Evolutionary conservation across 2,329 filamentous ascomycete genomes (phyloP), one percentile per base, ranked within the genome.

Genomic region (Paramyrothecium sp.): DNA sequence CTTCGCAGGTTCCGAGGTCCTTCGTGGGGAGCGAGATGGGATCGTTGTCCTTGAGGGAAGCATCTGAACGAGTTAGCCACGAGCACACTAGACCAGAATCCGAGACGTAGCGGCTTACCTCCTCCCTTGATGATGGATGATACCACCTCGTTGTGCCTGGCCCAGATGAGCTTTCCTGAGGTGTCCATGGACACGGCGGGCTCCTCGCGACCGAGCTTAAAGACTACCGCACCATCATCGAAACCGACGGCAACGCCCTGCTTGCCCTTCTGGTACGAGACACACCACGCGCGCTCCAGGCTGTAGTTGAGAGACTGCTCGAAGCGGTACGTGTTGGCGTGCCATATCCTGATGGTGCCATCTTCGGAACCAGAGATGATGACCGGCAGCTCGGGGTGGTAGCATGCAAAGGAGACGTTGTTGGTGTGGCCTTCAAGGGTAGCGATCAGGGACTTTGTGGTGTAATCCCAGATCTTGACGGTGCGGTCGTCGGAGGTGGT

Each of bases 391-490:
- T 98, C 94, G 2, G 95, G 95, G 75, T 99, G 95, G 72, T 98
- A 99, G 75, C 93, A 96, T 53, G 95, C 95, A 70, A 98, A 99
- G 3, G 93, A 97, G 51, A 99, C 95, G 69, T 99, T 99, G 75
- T 93, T 97, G 30, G 92, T 96, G 75, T 99, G 95, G 26, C 95
- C 95, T 75, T 99, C 95, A 51, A 99, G 83, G 3, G 94, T 98
- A 30, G 95, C 95, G 71, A 98, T 97, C 63, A 98, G 81, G 13
- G 92, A 95, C 78, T 99, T 99, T 52, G 93, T 98, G 13, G 94
- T 98, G 80, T 99, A 98, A 72, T 99, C 95, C 94, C 95, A 99
- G 56, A 99, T 87, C 81, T 98, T 98, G 67, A 98, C 92, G 1
- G 94, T 98, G 67, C 91, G 88, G 75, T 98, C 95, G 73, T 99